These are phyloP conservation scores for Chaetomiaceae sp. DNA, from an alignment of 2,329 filamentous ascomycete species.

Conservation along the genomic window DNA sequence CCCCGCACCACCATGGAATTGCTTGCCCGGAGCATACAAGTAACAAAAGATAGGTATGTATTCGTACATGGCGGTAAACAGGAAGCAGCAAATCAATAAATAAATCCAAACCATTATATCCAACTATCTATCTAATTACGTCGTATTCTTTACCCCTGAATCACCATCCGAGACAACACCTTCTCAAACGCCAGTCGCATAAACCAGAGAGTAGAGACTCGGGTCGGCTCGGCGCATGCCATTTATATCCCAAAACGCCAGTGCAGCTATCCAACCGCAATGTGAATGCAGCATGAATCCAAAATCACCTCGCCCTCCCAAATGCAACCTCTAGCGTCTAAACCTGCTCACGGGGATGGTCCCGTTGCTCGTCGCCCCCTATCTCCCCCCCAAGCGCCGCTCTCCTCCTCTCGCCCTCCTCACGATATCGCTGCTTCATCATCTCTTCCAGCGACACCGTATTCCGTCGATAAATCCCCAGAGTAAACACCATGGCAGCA, in stretches of 20 bases:
- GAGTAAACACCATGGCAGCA: slow-evolving; percentile 37
- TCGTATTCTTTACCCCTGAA: too few species aligned
- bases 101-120: too few species aligned
- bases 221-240: too few species aligned
- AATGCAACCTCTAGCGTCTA: too few species aligned
- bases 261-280: neutral
- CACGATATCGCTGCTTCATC: slow-evolving; percentile 24
- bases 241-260: neutral
- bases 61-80: too few species aligned
- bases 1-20: slow-evolving; percentile 9
- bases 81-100: too few species aligned
- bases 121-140: too few species aligned
- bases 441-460: slow-evolving; percentile 30
- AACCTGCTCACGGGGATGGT: neutral
- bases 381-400: neutral
- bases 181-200: too few species aligned
- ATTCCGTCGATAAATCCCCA: slow-evolving; percentile 38
- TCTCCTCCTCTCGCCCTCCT: slow-evolving; percentile 27
- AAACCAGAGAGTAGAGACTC: too few species aligned
- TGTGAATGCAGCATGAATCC: neutral
- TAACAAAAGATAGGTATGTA: too few species aligned
- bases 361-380: neutral
- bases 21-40: neutral
- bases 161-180: too few species aligned
- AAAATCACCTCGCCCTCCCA: neutral